Evolutionary conservation across 768 basidiomycete species (phyloP), one percentile per base, ranked within the genome.

Genomic region (Hydnomerulius pinastri): DNA sequence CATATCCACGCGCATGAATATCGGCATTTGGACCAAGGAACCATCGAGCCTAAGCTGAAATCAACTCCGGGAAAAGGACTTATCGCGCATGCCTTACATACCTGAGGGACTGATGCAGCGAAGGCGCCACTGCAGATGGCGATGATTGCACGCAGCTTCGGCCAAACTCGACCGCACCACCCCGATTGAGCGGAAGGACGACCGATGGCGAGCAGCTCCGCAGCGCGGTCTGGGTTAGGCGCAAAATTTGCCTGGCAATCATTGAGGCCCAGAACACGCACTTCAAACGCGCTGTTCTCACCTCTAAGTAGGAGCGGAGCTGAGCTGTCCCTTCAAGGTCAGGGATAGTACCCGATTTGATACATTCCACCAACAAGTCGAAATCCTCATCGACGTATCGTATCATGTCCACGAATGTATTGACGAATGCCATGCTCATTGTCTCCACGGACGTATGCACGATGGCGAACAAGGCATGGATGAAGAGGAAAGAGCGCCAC

Each of bases 311-410:
- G 32, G 33, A 21, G 24, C 39, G 36, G 36, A 53, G 23, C 12
- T 53, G 21, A 4, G 20, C 47, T 27, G 50, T 17, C 27, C 52
- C 43, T 12, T 46, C 47, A 21, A 44, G 12, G 30, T 46, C 39
- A 2, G 51, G 51, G 12, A 57, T 40, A 13, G 23, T 17, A 29
- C 44, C 55, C 10, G 43, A 40, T 17, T 39, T 39, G 21, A 57
- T 50, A 37, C 43, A 57, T 12, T 48, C 43, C 10, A 57, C 44
- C 15, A 56, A 23, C 23, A 24, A 25, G 27, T 42, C 43, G 32
- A 47, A 57, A 18, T 53, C 55, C 15, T 33, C 44, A 17, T 57
- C 51, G 23, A 57, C 28, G 33, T 46, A 46, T 24, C 43, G 40
- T n/a, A 49, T 37, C 51, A 53, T 49, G 33, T 47, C 53, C 15